Evolutionary conservation across 768 basidiomycete species (phyloP).

Genomic region (Lactarius psammicola): DNA sequence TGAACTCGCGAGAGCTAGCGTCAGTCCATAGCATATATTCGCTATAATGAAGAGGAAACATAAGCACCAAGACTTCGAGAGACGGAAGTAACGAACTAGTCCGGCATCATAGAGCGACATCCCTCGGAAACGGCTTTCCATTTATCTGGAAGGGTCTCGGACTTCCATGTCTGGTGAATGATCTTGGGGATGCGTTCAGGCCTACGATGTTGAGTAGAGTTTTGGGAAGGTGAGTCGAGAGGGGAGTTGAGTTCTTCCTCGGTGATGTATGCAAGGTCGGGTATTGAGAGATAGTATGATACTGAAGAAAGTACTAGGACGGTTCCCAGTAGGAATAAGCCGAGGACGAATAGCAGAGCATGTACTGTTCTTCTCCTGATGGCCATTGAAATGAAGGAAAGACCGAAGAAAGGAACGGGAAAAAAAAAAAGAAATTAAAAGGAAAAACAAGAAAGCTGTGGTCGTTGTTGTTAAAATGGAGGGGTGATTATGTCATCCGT

Average conservation of each 20-base stretch:
- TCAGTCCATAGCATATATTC: constrained; percentile 99
- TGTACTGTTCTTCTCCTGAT: constrained; percentile 47
- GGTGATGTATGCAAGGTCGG: constrained; percentile 71
- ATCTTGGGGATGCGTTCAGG: constrained; percentile 85
- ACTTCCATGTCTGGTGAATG: constrained; percentile 99
- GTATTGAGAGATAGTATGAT: constrained; percentile 85
- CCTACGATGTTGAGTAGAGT: constrained; percentile 57
- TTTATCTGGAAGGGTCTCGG: constrained; percentile 72
- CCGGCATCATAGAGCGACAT: constrained; percentile 89
- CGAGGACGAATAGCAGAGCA: constrained; percentile 54
- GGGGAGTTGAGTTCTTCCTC: constrained; percentile 69
- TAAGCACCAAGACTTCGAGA: not conserved
- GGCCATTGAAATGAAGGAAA: constrained; percentile 28
- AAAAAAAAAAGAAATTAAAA: constrained; percentile 26
- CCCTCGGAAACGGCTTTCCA: constrained; percentile 81
- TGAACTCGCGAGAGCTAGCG: constrained; percentile 83
- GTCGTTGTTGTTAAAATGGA: not conserved
- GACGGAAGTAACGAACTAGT: constrained; percentile 69
- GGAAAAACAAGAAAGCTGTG: constrained; percentile 19
- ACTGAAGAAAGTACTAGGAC: constrained; percentile 89
- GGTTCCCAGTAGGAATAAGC: constrained; percentile 81
- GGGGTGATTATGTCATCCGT: constrained; percentile 4
- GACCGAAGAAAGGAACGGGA: constrained; percentile 17
- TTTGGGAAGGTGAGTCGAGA: constrained; percentile 57
- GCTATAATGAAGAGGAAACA: constrained; percentile 44